Percentiles rank a stretch among this genome's conserved stretches.
Conservation (phyloP, 805 yeast genomes). For the Spathaspora hagerdaliae region DNA sequence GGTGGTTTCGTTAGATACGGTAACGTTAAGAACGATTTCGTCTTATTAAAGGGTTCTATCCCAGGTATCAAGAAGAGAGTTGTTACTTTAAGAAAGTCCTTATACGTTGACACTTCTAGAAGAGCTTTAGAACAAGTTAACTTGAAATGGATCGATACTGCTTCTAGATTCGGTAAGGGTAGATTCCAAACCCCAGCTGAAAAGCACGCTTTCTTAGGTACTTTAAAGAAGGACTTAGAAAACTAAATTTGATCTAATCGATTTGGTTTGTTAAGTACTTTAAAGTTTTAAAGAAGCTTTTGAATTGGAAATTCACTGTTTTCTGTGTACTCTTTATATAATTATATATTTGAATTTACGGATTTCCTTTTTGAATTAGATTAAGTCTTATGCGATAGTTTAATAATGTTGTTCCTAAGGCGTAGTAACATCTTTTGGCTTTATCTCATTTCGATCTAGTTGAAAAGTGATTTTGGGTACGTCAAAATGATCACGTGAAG, state of each 20-base stretch:
- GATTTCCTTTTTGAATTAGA: not conserved
- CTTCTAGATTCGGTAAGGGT: slow-evolving; percentile 99
- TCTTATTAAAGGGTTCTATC: slow-evolving; percentile 96
- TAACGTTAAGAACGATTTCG: slow-evolving; percentile 94
- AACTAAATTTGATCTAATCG: slow-evolving; percentile 15
- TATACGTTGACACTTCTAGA: slow-evolving; percentile 97
- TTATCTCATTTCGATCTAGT: too few relatives aligned
- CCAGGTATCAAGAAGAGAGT: slow-evolving; percentile 99
- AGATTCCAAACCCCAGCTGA: slow-evolving; percentile 99
- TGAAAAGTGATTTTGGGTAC: too few relatives aligned
- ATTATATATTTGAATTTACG: not conserved
- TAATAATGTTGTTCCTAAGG: too few relatives aligned
- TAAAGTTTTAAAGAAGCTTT: not conserved
- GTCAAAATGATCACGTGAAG: too few relatives aligned
- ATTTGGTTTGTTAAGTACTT: too few relatives aligned
- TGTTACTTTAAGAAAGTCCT: slow-evolving; percentile 97
- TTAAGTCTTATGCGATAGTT: too few relatives aligned
- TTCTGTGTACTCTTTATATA: not conserved
- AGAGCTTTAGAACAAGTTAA: slow-evolving; percentile 92
- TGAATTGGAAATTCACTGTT: not conserved
- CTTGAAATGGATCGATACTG: slow-evolving; percentile 99
- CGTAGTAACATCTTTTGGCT: too few relatives aligned
- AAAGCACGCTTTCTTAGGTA: slow-evolving; percentile 99
- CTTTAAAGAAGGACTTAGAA: slow-evolving; percentile 95
- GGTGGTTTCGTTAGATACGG: slow-evolving; percentile 99